Conservation (phyloP, 495 filamentous ascomycete genomes). For the Penicillium odoratum region DNA sequence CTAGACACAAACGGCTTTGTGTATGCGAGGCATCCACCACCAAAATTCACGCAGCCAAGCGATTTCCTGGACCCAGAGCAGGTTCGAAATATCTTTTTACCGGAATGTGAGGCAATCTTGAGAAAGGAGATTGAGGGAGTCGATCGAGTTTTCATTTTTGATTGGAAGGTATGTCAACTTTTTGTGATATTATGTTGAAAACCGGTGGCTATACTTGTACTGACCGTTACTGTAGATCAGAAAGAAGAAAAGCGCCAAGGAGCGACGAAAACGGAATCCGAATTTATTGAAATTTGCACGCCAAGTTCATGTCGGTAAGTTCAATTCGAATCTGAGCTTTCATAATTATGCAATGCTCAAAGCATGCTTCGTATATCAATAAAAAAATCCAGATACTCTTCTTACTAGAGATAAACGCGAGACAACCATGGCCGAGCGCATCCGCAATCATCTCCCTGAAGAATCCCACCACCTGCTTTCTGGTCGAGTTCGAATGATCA, state of each 20-base stretch:
- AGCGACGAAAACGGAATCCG: constrained; percentile 14
- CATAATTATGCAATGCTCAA: neutral
- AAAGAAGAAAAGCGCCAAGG: constrained; percentile 15
- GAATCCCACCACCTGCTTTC: constrained; percentile 10
- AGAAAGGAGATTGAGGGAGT: constrained; percentile 4
- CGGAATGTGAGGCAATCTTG: constrained; percentile 11
- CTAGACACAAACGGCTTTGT: constrained; percentile 2
- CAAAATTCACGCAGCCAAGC: neutral
- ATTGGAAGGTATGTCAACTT: constrained; percentile 25
- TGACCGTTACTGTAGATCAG: constrained; percentile 5
- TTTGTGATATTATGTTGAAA: neutral
- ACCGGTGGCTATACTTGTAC: neutral
- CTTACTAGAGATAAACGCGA: constrained; percentile 12
- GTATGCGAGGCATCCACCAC: neutral
- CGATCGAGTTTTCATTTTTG: constrained; percentile 20
- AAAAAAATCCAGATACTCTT: constrained; percentile 11
- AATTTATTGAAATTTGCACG: constrained; percentile 11
- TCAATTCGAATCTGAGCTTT: neutral
- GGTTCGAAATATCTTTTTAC: constrained; percentile 1
- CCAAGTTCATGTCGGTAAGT: constrained; percentile 23
- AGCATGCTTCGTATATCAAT: neutral
- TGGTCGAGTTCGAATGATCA: constrained; percentile 17
- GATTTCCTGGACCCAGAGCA: neutral
- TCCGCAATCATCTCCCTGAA: constrained; percentile 11
- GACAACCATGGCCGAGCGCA: constrained; percentile 15